A percentile compares a stretch with the other conserved stretches of the same genome.
Evolutionary conservation across 2,329 filamentous ascomycete species (phyloP).

Genomic region (Chlorencoelia australis): DNA sequence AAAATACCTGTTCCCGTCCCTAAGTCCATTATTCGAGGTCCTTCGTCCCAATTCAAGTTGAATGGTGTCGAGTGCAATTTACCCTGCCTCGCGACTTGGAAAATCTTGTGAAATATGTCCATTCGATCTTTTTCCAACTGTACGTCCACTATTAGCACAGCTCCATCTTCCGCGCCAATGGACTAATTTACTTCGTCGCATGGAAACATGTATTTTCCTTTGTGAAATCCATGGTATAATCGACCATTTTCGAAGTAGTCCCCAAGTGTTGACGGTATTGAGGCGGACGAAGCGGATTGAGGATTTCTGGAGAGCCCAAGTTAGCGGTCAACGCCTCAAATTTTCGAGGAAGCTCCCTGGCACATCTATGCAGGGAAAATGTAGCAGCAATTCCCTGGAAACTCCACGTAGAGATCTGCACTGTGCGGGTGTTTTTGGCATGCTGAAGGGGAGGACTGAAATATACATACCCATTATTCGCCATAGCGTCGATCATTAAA

Average conservation of each 20-base stretch:
- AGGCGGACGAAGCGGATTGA: conserved; percentile 6
- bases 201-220: conserved; percentile 64
- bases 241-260: conserved; percentile 56
- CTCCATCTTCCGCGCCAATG: background rate
- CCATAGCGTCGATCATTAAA: conserved; percentile 22
- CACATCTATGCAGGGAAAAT: background rate
- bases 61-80: conserved; percentile 33
- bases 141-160: conserved; percentile 10
- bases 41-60: conserved; percentile 18
- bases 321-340: conserved; percentile 1
- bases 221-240: conserved; percentile 56
- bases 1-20: conserved; percentile 82
- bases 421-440: background rate
- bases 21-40: conserved; percentile 48
- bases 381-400: background rate
- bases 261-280: conserved; percentile 13
- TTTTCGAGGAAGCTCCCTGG: background rate
- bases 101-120: conserved; percentile 74
- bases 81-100: conserved; percentile 50
- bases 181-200: conserved; percentile 54
- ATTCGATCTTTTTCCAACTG: conserved; percentile 66
- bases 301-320: conserved; percentile 13
- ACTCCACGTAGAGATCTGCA: too few species aligned
- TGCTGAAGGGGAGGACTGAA: background rate
- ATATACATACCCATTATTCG: conserved; percentile 23